These are phyloP conservation scores for Nakaseomyces nivariensis DNA, from an alignment of 1,139 yeast genomes.

Conservation along the genomic window DNA sequence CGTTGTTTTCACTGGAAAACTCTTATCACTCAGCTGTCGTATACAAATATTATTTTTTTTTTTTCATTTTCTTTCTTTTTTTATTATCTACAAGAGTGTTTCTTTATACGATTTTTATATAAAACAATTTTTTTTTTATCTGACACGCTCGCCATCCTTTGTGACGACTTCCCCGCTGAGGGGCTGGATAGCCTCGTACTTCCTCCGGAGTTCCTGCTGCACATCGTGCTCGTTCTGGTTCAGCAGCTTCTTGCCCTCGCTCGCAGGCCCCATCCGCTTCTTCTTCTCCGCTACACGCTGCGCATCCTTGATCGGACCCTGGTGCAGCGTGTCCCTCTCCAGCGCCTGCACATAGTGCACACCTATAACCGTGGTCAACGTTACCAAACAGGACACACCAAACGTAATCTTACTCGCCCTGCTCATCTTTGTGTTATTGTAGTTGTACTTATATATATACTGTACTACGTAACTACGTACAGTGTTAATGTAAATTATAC, in stretches of 20 bases:
- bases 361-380: slow-evolving; percentile 50
- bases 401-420: slow-evolving; percentile 63
- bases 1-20: too few species aligned
- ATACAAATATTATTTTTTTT: too few species aligned
- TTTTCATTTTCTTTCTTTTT: too few species aligned
- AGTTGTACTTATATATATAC: too few species aligned
- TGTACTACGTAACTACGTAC: too few species aligned
- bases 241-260: slow-evolving; percentile 34
- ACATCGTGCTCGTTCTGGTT: slow-evolving; percentile 68
- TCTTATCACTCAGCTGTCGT: too few species aligned
- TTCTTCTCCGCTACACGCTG: slow-evolving; percentile 44
- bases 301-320: slow-evolving; percentile 75
- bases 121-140: too few species aligned
- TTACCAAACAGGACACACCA: slow-evolving; percentile 46
- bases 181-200: slow-evolving; percentile 60
- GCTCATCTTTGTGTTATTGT: slow-evolving; percentile 40
- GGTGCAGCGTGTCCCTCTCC: slow-evolving; percentile 61
- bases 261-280: slow-evolving; percentile 28
- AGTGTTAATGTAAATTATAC: too few species aligned
- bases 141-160: slow-evolving; percentile 18
- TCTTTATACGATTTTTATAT: too few species aligned
- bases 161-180: slow-evolving; percentile 39
- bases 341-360: slow-evolving; percentile 59
- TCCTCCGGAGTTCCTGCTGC: slow-evolving; percentile 56
- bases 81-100: too few species aligned